phyloP scores from a whole-genome alignment of 208 protist species.

The Angomonas ambiguus region DNA sequence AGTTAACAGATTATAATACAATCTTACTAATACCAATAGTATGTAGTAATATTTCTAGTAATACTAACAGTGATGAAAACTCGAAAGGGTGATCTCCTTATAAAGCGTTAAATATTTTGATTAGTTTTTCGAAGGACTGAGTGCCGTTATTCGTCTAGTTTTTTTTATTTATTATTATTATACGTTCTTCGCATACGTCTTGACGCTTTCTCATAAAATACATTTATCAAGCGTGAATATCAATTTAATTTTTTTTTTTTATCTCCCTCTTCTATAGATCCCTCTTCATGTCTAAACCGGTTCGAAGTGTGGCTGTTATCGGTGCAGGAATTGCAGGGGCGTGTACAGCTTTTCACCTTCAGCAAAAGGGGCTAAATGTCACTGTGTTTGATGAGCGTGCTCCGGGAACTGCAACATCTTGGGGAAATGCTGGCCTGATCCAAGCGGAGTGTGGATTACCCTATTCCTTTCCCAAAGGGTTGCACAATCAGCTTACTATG shows the following conservation, averaged over 20 bases:
- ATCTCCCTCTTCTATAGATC: not conserved
- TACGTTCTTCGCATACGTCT: not conserved
- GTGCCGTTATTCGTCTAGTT: too few relatives aligned
- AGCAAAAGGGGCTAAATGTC: slow-evolving; percentile 16
- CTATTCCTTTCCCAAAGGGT: slow-evolving; percentile 14
- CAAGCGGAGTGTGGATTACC: slow-evolving; percentile 16
- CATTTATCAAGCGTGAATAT: too few relatives aligned
- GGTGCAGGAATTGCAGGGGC: slow-evolving; percentile 21
- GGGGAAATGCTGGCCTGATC: slow-evolving; percentile 23
- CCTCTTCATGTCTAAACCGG: not conserved
- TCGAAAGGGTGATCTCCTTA: too few relatives aligned
- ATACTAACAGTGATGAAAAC: too few relatives aligned
- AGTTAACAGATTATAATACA: too few relatives aligned
- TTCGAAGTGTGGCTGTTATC: slow-evolving; percentile 13
- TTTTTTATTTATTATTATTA: not conserved
- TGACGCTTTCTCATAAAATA: too few relatives aligned
- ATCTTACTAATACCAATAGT: too few relatives aligned
- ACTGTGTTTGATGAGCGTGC: slow-evolving; percentile 18
- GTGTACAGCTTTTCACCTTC: slow-evolving; percentile 17
- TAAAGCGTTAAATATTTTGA: too few relatives aligned
- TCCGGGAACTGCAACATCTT: slow-evolving; percentile 20
- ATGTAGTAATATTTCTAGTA: too few relatives aligned
- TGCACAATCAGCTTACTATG: slow-evolving; percentile 14
- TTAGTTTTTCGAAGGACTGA: too few relatives aligned
- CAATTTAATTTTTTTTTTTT: not conserved